Evolutionary conservation across 805 yeast genomes (phyloP).

Genomic region (Starmera amethionina): DNA sequence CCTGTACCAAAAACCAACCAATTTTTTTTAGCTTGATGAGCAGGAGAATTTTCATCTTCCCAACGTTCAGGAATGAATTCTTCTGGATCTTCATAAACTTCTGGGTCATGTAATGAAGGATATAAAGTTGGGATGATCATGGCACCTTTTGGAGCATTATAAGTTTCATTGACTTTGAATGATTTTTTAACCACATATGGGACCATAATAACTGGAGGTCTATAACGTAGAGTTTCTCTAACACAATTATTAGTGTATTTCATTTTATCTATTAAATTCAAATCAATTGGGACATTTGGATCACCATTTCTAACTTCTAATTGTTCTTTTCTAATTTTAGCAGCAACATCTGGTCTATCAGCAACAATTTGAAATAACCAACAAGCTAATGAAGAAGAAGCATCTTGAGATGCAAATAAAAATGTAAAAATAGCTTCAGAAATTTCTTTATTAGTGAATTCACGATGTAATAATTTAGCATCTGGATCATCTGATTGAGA

Average conservation of each 20-base stretch:
- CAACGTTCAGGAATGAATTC: constrained; percentile 95
- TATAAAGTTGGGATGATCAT: constrained; percentile 95
- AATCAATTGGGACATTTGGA: constrained; percentile 46
- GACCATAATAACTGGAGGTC: constrained; percentile 98
- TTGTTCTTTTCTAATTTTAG: constrained; percentile 88
- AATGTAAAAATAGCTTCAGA: constrained; percentile 96
- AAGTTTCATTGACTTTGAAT: constrained; percentile 74
- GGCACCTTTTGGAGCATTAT: constrained; percentile 93
- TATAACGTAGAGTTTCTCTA: constrained; percentile 82
- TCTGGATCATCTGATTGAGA: constrained; percentile 40
- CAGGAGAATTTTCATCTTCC: constrained; percentile 60
- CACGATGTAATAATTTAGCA: constrained; percentile 58
- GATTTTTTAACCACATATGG: constrained; percentile 87
- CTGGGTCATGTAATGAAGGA: constrained; percentile 96
- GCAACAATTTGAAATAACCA: constrained; percentile 97
- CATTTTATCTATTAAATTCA: constrained; percentile 80
- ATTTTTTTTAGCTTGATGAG: constrained; percentile 70
- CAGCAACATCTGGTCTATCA: constrained; percentile 86
- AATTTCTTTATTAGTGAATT: constrained; percentile 82
- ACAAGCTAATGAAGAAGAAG: constrained; percentile 92
- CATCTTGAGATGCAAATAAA: constrained; percentile 96
- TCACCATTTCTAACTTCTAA: constrained; percentile 72
- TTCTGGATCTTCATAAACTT: constrained; percentile 91
- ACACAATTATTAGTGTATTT: constrained; percentile 83
- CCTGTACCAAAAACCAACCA: constrained; percentile 98